phyloP scores from a whole-genome alignment of 768 basidiomycete species.

The Suillus occidentalis region DNA sequence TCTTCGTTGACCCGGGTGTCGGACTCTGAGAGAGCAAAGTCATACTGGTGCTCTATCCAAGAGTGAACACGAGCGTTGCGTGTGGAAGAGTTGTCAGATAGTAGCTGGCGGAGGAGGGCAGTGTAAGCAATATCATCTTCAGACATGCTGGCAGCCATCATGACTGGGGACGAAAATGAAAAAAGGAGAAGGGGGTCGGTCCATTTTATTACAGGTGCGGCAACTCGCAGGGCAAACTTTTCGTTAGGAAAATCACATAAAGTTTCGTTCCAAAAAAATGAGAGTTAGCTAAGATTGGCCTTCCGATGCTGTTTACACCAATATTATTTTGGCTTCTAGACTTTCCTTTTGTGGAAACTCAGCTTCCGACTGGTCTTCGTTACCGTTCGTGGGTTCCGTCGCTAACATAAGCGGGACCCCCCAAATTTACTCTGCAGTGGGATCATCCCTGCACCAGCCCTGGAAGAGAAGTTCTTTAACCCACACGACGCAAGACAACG shows the following conservation, averaged over 20 bases:
- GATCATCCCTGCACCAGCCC: constrained; percentile 8
- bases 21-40: constrained; percentile 33
- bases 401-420: constrained; percentile 19
- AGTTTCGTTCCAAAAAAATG: constrained; percentile 6
- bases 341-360: constrained; percentile 2
- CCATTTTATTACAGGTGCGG: constrained; percentile 23
- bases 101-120: constrained; percentile 27
- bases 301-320: background rate
- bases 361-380: constrained; percentile 10
- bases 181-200: background rate
- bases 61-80: constrained; percentile 34
- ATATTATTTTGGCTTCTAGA: background rate
- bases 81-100: constrained; percentile 20
- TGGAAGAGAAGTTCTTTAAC: background rate
- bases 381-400: constrained; percentile 6
- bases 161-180: constrained; percentile 6
- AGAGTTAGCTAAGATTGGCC: constrained; percentile 15
- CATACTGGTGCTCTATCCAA: constrained; percentile 37
- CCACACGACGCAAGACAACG: constrained; percentile 1
- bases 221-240: background rate
- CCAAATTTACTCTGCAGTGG: constrained; percentile 9
- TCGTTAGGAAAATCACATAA: constrained; percentile 21
- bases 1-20: constrained; percentile 6
- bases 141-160: constrained; percentile 20
- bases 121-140: constrained; percentile 34